Conservation (phyloP, 371 early-diverging fungal species). For the Mucor mucedo region DNA sequence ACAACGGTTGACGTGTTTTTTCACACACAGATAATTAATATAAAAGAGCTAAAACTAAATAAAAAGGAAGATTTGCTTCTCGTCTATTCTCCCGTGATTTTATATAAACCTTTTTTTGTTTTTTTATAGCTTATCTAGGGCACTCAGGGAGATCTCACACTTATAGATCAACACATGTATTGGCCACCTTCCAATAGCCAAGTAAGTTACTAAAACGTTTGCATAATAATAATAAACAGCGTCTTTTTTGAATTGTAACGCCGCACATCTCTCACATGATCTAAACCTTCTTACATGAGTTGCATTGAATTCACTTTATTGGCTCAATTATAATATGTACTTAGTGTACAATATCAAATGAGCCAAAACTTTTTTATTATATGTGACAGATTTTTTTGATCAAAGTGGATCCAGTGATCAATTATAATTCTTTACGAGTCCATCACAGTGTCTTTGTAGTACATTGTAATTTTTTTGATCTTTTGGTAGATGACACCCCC, state of each 20-base stretch:
- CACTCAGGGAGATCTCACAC: too few relatives aligned
- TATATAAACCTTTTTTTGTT: too few relatives aligned
- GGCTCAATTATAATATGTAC: background rate
- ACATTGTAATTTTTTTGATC: too few relatives aligned
- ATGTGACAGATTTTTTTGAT: too few relatives aligned
- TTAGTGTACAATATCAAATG: too few relatives aligned
- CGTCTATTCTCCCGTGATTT: background rate
- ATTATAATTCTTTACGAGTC: too few relatives aligned
- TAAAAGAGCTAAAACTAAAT: background rate
- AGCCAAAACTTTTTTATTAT: too few relatives aligned
- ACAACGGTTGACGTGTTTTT: background rate
- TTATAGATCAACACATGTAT: background rate
- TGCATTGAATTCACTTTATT: background rate
- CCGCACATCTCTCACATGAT: slow-evolving; percentile 1
- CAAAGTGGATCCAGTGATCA: too few relatives aligned
- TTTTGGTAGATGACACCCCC: too few relatives aligned
- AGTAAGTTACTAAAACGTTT: slow-evolving; percentile 11
- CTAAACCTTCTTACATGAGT: slow-evolving; percentile 7
- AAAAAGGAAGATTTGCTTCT: slow-evolving; percentile 7
- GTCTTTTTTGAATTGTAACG: background rate
- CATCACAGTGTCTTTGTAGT: too few relatives aligned
- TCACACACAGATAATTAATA: too few relatives aligned
- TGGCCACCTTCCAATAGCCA: slow-evolving; percentile 6
- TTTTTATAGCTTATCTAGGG: too few relatives aligned
- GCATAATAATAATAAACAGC: background rate